Conservation (phyloP, 345 rosid genomes). For the Citrus cavaleriei region DNA sequence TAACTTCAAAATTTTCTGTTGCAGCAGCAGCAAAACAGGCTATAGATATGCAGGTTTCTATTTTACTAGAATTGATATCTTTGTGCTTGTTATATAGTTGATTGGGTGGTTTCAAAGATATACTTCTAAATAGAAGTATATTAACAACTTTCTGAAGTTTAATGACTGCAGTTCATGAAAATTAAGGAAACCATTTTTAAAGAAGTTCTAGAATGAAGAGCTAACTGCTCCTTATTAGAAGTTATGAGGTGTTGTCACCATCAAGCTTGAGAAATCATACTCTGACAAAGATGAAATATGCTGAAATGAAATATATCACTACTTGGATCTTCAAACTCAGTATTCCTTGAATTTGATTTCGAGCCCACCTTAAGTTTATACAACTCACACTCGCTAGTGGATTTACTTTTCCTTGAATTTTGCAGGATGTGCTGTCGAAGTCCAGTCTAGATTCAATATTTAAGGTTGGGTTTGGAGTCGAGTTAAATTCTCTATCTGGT, state of each 20-base stretch:
- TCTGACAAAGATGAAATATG: not conserved
- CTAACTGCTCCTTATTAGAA: not conserved
- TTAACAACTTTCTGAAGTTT: not conserved
- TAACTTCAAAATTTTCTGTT: slow-evolving; percentile 21
- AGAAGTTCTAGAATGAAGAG: not conserved
- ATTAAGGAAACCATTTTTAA: not conserved
- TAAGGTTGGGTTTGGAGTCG: slow-evolving; percentile 41
- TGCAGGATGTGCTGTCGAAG: slow-evolving; percentile 40
- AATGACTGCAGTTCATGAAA: not conserved
- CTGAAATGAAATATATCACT: not conserved
- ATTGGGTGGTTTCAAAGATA: not conserved
- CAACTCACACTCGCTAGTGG: not conserved
- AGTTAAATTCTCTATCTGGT: slow-evolving; percentile 31
- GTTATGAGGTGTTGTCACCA: not conserved
- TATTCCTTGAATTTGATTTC: not conserved
- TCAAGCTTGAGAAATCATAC: not conserved
- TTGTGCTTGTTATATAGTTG: not conserved
- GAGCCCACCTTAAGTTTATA: not conserved
- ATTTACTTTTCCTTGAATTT: not conserved
- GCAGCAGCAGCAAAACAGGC: slow-evolving; percentile 21
- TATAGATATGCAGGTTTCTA: slow-evolving; percentile 36
- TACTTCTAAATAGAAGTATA: not conserved
- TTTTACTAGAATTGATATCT: not conserved
- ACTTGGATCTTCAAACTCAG: not conserved
- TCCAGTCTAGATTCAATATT: slow-evolving; percentile 38